Evolutionary conservation across 108 stramenopile species (phyloP), one percentile per base, ranked within the genome.

Genomic region (Nannochloropsis salina): DNA sequence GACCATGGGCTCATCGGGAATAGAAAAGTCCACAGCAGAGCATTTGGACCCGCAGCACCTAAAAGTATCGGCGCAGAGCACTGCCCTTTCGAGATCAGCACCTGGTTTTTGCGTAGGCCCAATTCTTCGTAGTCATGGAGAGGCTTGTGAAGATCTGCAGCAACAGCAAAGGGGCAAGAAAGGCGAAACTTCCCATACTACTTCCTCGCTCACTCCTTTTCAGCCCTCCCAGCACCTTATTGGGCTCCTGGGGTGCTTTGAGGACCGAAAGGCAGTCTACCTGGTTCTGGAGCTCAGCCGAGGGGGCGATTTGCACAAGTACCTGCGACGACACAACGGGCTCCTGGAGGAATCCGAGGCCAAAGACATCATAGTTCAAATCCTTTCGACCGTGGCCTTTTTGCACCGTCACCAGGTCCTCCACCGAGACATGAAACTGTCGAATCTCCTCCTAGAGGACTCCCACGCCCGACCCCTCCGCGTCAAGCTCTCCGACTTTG

Each of bases 391-490:
- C 42, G 43, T 93, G 12, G 80, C 80, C 44, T 92, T 89, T 82
- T 83, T 93, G n/a, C 93, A 93, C 86, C 45, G 42, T 42, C 87
- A 89, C 20, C 83, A 89, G 9, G 81, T 93, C 21, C 9, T 93
- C 41, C 93, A 93, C 86, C 90, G 92, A 21, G 93, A 93, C 84
- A 85, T 93, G 47, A 93, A 93, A 89, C 87, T 91, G 22, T 90
- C 89, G 42, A 93, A 93, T 83, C 61, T 93, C 20, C 88, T 93
- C 42, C 44, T 93, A 9, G 83, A 47, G 44, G 51, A 90, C 80
- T 42, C 83, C 10, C 31, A 44, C 31, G 44, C 86, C 12, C 44
- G 79, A 9, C 47, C 42, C 12, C 42, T 44, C 31, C 43, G 82
- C 1, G 81, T 84, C 22, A 88, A 85, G 51, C 42, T 86, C 8